These are phyloP conservation scores for Lagenidium giganteum DNA, from an alignment of 352 stramenopile genomes.

Conservation along the genomic window DNA sequence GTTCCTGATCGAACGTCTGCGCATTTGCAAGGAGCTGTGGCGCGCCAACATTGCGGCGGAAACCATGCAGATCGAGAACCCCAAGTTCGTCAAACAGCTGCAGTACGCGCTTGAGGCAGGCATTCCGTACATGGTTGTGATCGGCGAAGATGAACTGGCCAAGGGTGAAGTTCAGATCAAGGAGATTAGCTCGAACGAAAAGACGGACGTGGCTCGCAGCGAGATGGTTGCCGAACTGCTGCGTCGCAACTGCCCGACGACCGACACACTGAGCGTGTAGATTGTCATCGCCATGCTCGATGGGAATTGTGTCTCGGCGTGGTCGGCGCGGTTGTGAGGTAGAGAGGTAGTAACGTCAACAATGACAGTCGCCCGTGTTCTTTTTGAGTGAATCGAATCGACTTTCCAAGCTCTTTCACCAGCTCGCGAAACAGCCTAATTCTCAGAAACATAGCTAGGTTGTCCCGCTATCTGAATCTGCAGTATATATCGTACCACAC, in stretches of 20 bases:
- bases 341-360: no score
- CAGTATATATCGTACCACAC: no score
- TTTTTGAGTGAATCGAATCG: no score
- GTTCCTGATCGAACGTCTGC: slow-evolving; percentile 55
- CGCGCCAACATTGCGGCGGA: slow-evolving; percentile 93
- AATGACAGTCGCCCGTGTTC: no score
- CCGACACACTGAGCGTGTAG: slow-evolving; percentile 66
- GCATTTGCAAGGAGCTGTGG: slow-evolving; percentile 84
- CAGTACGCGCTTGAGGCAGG: slow-evolving; percentile 92
- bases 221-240: slow-evolving; percentile 75
- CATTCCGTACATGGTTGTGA: slow-evolving; percentile 97
- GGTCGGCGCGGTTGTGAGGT: no score
- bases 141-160: slow-evolving; percentile 95
- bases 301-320: no score
- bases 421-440: no score
- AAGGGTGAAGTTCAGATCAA: slow-evolving; percentile 96
- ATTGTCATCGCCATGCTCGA: no score
- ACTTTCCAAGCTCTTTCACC: no score
- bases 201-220: slow-evolving; percentile 68
- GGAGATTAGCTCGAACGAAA: slow-evolving; percentile 92
- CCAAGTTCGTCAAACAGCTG: slow-evolving; percentile 97
- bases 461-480: no score
- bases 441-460: no score
- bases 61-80: slow-evolving; percentile 94
- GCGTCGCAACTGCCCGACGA: slow-evolving; percentile 61